These are phyloP conservation scores for Colletotrichum tabaci DNA, from an alignment of 2,329 filamentous ascomycete genomes.

Conservation along the genomic window DNA sequence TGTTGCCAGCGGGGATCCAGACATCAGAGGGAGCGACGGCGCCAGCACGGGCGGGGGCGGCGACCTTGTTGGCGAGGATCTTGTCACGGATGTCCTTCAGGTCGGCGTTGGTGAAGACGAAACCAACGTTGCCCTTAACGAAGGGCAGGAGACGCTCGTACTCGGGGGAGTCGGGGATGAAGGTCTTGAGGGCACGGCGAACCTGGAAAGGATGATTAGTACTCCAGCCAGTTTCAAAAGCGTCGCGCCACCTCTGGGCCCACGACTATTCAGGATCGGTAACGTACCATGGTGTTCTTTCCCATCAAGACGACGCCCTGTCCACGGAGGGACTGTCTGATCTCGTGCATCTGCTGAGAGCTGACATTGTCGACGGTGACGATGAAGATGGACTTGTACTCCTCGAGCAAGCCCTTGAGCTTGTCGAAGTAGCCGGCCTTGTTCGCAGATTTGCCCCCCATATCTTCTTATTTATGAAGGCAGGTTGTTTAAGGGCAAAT, in stretches of 20 bases:
- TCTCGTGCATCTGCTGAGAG: slow-evolving; percentile 99
- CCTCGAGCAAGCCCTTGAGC: slow-evolving; percentile 97
- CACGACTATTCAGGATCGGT: neutral
- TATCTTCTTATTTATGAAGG: slow-evolving; percentile 96
- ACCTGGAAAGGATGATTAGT: slow-evolving; percentile 66
- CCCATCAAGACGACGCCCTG: slow-evolving; percentile 98
- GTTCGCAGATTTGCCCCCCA: slow-evolving; percentile 96
- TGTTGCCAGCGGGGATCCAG: slow-evolving; percentile 97
- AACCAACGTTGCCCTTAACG: slow-evolving; percentile 98
- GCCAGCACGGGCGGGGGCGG: slow-evolving; percentile 97
- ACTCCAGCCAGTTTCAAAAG: neutral
- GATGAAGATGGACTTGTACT: slow-evolving; percentile 98
- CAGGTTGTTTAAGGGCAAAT: slow-evolving; percentile 97
- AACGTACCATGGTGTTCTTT: slow-evolving; percentile 98
- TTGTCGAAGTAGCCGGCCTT: slow-evolving; percentile 99
- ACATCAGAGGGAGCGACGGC: slow-evolving; percentile 94
- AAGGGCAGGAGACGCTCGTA: slow-evolving; percentile 97
- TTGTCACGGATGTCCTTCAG: slow-evolving; percentile 94
- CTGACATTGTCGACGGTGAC: slow-evolving; percentile 99
- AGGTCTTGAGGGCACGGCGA: slow-evolving; percentile 97
- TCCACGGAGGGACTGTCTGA: slow-evolving; percentile 90
- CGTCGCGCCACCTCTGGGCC: neutral
- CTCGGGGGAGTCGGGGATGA: slow-evolving; percentile 91
- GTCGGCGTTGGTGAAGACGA: slow-evolving; percentile 99
- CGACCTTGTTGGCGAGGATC: slow-evolving; percentile 97